Conservation (phyloP, 805 yeast species). For the Lachancea kluyveri region DNA sequence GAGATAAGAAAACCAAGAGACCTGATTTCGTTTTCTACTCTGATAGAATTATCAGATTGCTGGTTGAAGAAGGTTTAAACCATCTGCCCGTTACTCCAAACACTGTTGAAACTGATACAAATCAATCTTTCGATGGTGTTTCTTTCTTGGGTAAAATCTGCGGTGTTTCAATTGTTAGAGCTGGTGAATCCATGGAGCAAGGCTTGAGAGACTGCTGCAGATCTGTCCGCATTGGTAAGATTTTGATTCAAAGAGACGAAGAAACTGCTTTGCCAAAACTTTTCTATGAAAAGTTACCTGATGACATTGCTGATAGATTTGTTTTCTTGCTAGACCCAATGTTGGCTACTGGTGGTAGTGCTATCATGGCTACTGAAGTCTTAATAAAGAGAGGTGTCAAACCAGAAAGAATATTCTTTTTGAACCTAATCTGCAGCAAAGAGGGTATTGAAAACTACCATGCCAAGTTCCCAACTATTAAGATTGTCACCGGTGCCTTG, state of each 20-base stretch:
- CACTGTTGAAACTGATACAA: constrained; percentile 70
- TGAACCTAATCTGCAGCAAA: constrained; percentile 89
- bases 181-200: constrained; percentile 99
- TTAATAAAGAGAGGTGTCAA: constrained; percentile 80
- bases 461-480: constrained; percentile 72
- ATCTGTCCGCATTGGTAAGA: constrained; percentile 93
- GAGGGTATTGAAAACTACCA: constrained; percentile 84
- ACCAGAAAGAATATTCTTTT: constrained; percentile 78
- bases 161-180: constrained; percentile 96
- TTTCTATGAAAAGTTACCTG: constrained; percentile 91
- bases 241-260: constrained; percentile 94
- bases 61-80: constrained; percentile 94
- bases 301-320: constrained; percentile 80
- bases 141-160: constrained; percentile 87
- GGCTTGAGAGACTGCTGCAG: constrained; percentile 97
- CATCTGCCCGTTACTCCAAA: constrained; percentile 79
- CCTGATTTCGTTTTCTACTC: constrained; percentile 94
- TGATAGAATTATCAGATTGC: constrained; percentile 85
- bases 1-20: constrained; percentile 73
- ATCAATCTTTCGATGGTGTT: constrained; percentile 66
- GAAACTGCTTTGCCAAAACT: constrained; percentile 92
- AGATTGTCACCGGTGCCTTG: constrained; percentile 88
- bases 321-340: constrained; percentile 93
- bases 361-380: constrained; percentile 94
- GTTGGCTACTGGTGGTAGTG: constrained; percentile 99